Percentiles rank a stretch among this genome's conserved stretches.
Evolutionary conservation across 768 basidiomycete species (phyloP).

Genomic region (Cantharellus anzutake): DNA sequence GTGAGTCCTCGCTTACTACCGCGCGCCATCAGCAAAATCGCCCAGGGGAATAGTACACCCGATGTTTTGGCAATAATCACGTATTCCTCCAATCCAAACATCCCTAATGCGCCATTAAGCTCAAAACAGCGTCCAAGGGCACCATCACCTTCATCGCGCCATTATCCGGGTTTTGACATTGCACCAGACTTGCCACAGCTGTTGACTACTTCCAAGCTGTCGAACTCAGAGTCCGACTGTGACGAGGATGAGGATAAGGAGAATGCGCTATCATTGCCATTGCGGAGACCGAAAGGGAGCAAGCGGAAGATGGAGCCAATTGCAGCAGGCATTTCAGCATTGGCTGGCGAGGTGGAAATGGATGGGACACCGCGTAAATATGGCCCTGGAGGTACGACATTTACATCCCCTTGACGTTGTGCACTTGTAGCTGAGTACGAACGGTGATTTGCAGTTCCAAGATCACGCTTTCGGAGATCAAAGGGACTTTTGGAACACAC

Average conservation of each 20-base stretch:
- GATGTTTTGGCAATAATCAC: not conserved
- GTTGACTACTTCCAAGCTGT: not conserved
- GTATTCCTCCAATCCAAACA: not conserved
- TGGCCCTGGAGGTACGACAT: too few species aligned
- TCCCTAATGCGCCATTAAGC: not conserved
- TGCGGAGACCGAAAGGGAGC: not conserved
- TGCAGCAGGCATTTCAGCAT: not conserved
- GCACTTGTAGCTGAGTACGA: too few species aligned
- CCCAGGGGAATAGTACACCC: not conserved
- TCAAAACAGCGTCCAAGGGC: not conserved
- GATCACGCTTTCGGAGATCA: too few species aligned
- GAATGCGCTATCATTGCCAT: not conserved
- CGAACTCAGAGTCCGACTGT: not conserved
- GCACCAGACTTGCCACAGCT: not conserved
- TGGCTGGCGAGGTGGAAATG: not conserved
- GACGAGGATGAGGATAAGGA: not conserved
- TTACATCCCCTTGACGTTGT: too few species aligned
- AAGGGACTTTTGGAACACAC: too few species aligned
- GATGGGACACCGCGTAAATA: not conserved
- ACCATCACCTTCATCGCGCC: not conserved
- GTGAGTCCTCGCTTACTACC: not conserved
- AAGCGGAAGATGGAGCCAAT: not conserved
- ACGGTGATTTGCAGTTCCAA: too few species aligned
- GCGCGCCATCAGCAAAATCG: not conserved
- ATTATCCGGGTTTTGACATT: constrained; percentile 1